Percentiles rank a stretch among this genome's conserved stretches.
Evolutionary conservation across 140 eudicot genomes (phyloP).

Genomic region (Erigeron philadelphicus): DNA sequence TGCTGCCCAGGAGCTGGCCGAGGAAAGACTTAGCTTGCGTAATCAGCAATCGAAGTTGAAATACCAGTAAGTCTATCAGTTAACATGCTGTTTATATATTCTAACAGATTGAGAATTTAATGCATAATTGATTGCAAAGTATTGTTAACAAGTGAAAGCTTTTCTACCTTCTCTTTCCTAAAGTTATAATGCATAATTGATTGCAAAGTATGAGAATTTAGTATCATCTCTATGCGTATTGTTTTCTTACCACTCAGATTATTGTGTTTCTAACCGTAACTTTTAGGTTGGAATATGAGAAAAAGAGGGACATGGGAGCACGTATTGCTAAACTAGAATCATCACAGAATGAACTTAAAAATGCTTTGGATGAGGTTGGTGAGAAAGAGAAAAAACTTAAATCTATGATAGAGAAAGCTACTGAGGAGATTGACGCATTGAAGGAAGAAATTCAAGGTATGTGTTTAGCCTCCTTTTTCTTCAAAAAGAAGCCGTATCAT

Average conservation of each 20-base stretch:
- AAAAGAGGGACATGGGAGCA: conserved; percentile 86
- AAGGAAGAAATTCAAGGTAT: conserved; percentile 71
- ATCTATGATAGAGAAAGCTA: conserved; percentile 57
- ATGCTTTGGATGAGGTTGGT: conserved; percentile 47
- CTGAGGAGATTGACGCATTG: conserved; percentile 55
- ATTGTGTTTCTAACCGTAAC: background rate
- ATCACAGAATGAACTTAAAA: conserved; percentile 46
- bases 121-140: background rate
- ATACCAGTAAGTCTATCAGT: conserved; percentile 65
- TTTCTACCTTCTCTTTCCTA: no score
- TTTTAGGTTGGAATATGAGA: conserved; percentile 89
- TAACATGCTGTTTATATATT: conserved; percentile 8
- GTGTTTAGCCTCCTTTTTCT: background rate
- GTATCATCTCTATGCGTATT: background rate
- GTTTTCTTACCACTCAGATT: conserved; percentile 8
- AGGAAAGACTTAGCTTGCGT: conserved; percentile 70
- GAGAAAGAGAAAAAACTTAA: conserved; percentile 57
- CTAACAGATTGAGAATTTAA: background rate
- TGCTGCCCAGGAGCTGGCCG: conserved; percentile 70
- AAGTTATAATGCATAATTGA: background rate
- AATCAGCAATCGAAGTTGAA: conserved; percentile 89
- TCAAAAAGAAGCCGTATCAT: background rate
- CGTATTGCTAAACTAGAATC: conserved; percentile 73
- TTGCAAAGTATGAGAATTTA: background rate
- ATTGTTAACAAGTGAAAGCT: background rate